Evolutionary conservation across 2,329 filamentous ascomycete genomes (phyloP).

Genomic region (Penicillium crustosum): DNA sequence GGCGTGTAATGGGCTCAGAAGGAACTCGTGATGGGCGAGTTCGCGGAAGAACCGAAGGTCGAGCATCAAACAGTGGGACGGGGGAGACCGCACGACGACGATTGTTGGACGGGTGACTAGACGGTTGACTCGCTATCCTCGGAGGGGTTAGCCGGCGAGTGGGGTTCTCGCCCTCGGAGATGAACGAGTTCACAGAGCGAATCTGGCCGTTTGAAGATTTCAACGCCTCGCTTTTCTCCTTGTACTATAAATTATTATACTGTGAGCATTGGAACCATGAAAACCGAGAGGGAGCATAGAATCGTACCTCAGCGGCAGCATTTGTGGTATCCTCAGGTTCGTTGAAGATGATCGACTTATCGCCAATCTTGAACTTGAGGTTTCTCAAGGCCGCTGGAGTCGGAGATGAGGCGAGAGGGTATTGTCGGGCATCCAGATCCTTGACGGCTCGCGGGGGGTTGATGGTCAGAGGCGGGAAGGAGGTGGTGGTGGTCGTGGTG

Average conservation of each 20-base stretch:
- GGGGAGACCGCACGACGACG: constrained; percentile 55
- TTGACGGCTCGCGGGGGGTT: constrained; percentile 68
- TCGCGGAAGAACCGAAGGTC: constrained; percentile 48
- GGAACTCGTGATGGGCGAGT: constrained; percentile 38
- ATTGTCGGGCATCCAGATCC: constrained; percentile 81
- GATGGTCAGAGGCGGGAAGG: constrained; percentile 80
- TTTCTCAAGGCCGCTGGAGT: constrained; percentile 77
- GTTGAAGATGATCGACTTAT: constrained; percentile 60
- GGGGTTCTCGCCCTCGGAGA: constrained; percentile 39
- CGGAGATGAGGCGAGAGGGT: constrained; percentile 78
- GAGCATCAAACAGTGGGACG: constrained; percentile 52
- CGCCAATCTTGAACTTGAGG: constrained; percentile 71
- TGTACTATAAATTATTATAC: constrained; percentile 37
- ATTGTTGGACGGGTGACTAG: constrained; percentile 24
- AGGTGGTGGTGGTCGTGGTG: constrained; percentile 80
- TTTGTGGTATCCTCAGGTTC: constrained; percentile 60
- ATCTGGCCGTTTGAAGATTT: constrained; percentile 50
- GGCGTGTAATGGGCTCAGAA: constrained; percentile 53
- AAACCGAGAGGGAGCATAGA: not conserved
- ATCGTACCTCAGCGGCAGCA: constrained; percentile 55
- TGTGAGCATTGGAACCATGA: constrained; percentile 13
- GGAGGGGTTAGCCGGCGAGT: constrained; percentile 28
- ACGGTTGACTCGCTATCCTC: constrained; percentile 26
- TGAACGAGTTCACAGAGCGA: constrained; percentile 46
- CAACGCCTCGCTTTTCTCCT: constrained; percentile 46